Conservation (phyloP, 495 filamentous ascomycete species). For the Hypoxylon perforatum region DNA sequence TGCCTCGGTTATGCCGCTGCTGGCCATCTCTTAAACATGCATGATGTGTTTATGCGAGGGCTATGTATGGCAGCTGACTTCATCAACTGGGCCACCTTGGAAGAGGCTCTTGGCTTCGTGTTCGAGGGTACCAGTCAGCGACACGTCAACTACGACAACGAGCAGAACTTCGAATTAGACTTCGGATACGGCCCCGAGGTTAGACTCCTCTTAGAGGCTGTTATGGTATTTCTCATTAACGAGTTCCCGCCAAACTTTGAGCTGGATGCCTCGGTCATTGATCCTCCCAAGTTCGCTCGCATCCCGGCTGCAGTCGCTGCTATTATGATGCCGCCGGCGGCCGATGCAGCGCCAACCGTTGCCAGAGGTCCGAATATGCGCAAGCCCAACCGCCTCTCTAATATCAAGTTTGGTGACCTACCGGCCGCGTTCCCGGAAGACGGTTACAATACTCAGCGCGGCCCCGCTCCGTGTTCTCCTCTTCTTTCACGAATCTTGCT, state of each 20-base stretch:
- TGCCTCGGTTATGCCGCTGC: conserved; percentile 64
- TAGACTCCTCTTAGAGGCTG: conserved; percentile 47
- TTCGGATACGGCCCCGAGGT: conserved; percentile 46
- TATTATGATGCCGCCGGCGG: background rate
- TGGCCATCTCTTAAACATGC: conserved; percentile 60
- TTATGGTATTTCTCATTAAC: conserved; percentile 57
- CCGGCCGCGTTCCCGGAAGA: conserved; percentile 56
- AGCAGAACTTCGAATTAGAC: conserved; percentile 38
- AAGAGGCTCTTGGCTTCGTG: conserved; percentile 57
- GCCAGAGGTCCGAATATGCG: conserved; percentile 49
- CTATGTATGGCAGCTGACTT: conserved; percentile 58
- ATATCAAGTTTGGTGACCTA: conserved; percentile 74
- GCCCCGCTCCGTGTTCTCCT: conserved; percentile 42
- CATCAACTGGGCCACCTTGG: conserved; percentile 65
- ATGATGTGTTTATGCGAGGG: conserved; percentile 54
- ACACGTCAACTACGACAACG: conserved; percentile 40
- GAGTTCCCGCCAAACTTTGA: conserved; percentile 61
- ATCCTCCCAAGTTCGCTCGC: conserved; percentile 51
- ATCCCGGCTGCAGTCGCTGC: conserved; percentile 47
- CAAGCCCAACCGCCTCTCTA: conserved; percentile 58
- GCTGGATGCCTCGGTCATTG: conserved; percentile 55
- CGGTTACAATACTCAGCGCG: conserved; percentile 43
- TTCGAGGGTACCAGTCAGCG: conserved; percentile 37
- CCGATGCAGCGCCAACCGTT: conserved; percentile 41
- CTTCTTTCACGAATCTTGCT: conserved; percentile 70